Base-by-base conservation (phyloP, 495 filamentous ascomycete species). In the Trichoderma virens region DNA sequence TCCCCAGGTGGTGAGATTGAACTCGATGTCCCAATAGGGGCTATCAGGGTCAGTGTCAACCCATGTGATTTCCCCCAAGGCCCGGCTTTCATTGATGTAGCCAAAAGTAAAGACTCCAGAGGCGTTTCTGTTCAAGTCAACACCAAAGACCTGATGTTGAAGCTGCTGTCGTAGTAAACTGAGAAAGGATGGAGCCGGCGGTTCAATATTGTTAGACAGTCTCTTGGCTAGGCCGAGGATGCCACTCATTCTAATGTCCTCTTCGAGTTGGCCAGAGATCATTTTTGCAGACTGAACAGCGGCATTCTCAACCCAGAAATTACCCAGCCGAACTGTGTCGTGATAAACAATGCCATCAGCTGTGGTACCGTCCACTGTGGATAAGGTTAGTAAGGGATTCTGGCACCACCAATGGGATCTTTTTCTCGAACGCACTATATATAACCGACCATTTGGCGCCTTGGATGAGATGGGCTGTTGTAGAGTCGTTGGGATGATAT, bases 91-190 rank as follows among this genome's bases (percentile, higher is more conserved):
- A 70, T 91, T 86, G 70, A 92, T 85, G 69, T 78, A 87, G n/a
- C 90, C 90, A 67, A 92, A 92, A 32, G 86, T 89, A 74, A 89
- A 92, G 71, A 86, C 86, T 54, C 85, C 82, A 63, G 85, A 81
- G 38, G 82, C 79, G 79, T 82, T 86, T 60, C 79, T 85, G 60
- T 83, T 82, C 28, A 92, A 76, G 67, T 91, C 86, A 63, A 79
- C 85, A 0, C 88, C 90, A 76, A 92, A 92, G 16, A 92, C 70
- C 59, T 84, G 78, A 16, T 70, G 8, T 25, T 67, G 65, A 41
- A 81, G 67, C 8, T 68, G 67, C 54, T 87, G 79, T 16, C 75
- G 66, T 62, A 90, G 84, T 76, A 86, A 83, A 71, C 88, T 86
- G 66, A 89, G 78, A n/a, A 91, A 82, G 0, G 87, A 82, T 2